Base-by-base conservation (phyloP, 495 filamentous ascomycete genomes). In the Talaromyces wortmannii region DNA sequence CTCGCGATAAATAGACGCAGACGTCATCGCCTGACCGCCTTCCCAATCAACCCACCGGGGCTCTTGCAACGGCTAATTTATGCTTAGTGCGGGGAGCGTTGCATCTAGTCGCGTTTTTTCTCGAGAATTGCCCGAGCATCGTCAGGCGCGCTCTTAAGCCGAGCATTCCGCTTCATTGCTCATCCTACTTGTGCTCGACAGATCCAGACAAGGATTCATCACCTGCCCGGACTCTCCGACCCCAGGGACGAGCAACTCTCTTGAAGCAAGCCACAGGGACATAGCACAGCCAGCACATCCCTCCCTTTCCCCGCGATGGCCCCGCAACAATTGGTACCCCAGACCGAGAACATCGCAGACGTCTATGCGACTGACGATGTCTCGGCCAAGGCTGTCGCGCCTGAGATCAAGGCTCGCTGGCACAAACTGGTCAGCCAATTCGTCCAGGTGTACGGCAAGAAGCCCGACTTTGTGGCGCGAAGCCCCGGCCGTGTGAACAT, bases 401-500 rank as follows among this genome's bases (percentile, higher is more conserved):
- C 70, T 0, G 67, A 72, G 53, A 67, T 73, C 54, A 64, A 75
- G 61, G 51, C 66, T 46, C 78, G 94, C 64, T 97, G 91, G 85
- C 78, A 86, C 42, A 70, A 66, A 23, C 81, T 98, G 13, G 70
- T 91, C 31, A 70, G 75, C 36, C 80, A 80, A 55, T 98, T 98
- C 69, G 72, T 84, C 61, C 74, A 83, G 56, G 72, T 65, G n/a
- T 96, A 91, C 72, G 83, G 81, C 55, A 77, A 80, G 42, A 74
- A 69, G 11, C 84, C 92, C 3, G 80, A 90, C 45, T 97, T 96
- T 62, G 83, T 97, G 6, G 82, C 94, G 1, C 83, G 94, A 48
- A 95, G 91, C 55, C 94, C 94, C 0, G 94, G 94, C 50, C 81
- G 94, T 55, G 94, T 98, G 57, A 97, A 97, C 77, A 94, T 98